Base-by-base conservation (phyloP, 1,139 yeast genomes). In the Pichia sp. region DNA sequence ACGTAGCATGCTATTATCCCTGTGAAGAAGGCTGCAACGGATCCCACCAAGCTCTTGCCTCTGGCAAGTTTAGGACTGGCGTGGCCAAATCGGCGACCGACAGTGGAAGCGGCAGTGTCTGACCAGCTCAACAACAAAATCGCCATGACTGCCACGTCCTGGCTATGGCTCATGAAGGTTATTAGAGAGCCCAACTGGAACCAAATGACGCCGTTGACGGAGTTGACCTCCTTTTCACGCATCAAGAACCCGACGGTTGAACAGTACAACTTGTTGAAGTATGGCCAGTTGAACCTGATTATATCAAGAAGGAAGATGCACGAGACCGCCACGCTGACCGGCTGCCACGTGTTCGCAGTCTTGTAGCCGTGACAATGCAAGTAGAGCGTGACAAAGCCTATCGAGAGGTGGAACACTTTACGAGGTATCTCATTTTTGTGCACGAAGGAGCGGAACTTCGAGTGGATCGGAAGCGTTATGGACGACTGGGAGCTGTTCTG, bases 81-180 rank as follows among this genome's bases (percentile, higher is more conserved):
- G 63, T 87, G 78, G 7, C 98, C 98, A 69, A 74, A 90, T 52
- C 79, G 79, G 61, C 98, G 79, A 26, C 98, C 99, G 65, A 92
- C 71, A 1, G 97, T 89, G 3, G 97, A 89, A 2, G 99, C 99
- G 5, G 98, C 95, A 8, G 98, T 90, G 68, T 93, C 99, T 10
- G 96, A 92, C 98, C 98, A 93, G 67, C 97, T 87, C 60, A 93
- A 78, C 55, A 93, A 74, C 61, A 90, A 75, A 8, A 90, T 82
- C 31, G 96, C 78, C 75, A 90, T 76, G 30, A 92, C 75, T 1
- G 85, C 77, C 51, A 93, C 83, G 67, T 93, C 99, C 72, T 90
- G 90, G 15, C 95, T 86, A 63, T 83, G 85, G 16, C 82, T 68
- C 1, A 76, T 62, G 64, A 90, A 87, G 5, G 92, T 90, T 58